Evolutionary conservation across 225 moss, liverwort and hornwort species (phyloP), one percentile per base, ranked within the genome.

Genomic region (Marchantia polymorpha): DNA sequence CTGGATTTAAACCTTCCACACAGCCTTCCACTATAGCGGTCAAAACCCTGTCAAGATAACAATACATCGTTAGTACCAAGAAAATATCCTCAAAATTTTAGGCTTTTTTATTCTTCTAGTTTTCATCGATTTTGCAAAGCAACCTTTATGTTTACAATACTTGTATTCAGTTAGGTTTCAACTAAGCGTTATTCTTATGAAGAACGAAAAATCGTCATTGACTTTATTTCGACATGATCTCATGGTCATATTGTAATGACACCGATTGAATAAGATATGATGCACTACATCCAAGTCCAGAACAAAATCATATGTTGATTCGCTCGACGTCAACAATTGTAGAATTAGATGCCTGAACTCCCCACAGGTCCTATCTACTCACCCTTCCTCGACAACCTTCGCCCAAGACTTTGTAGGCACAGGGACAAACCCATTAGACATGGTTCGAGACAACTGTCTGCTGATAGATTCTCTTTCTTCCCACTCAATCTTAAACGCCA

Each of bases 391-490:
- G 23, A 49, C 51, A 50, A 52, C 64, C 2, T 19, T 20, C 14
- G 72, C 73, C 73, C 27, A 59, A 60, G 50, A 61, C 50, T 25
- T 72, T 5, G 19, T 17, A 25, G 63, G 53, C 63, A 64, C 51
- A 3, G 73, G 11, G 66, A 74, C 74, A 10, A 47, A 81, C 74
- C 74, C 54, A 55, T 30, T 81, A 74, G 73, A 81, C 80, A 81
- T 81, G 80, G 39, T 39, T 39, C 2, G 39, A 39, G 39, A 39
- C 39, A 2, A 39, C 39, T 39, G 39, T 39, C 39, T 39, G 39
- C 39, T 39, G 39, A 39, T 39, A 39, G 39, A 39, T 39, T 39
- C 39, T 39, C 39, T 39, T 39, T 39, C 3, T 39, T 39, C 39
- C 39, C 39, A 39, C 39, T 39, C 3, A 39, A 39, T 39, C 39